A percentile compares a stretch with the other conserved stretches of the same genome.
phyloP scores from a whole-genome alignment of 2,329 filamentous ascomycete genomes.

The Pseudogymnoascus sp. region DNA sequence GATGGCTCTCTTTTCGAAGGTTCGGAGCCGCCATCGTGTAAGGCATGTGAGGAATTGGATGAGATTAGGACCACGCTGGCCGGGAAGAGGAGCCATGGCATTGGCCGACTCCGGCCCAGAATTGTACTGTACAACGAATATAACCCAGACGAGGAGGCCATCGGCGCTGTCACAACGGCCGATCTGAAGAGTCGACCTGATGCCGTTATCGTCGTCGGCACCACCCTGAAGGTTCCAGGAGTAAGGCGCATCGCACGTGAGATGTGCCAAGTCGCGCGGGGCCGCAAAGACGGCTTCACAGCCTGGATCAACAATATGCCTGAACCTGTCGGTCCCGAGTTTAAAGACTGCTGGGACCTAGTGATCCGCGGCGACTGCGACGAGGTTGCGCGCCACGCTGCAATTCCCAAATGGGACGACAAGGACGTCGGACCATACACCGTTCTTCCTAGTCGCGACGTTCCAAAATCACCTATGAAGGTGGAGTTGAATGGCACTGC shows the following conservation, averaged over 20 bases:
- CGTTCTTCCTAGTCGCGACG: constrained; percentile 37
- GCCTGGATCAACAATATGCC: constrained; percentile 92
- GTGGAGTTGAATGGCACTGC: constrained; percentile 33
- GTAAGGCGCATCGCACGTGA: constrained; percentile 85
- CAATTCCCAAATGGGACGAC: constrained; percentile 53
- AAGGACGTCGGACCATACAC: constrained; percentile 45
- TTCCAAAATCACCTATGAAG: constrained; percentile 33
- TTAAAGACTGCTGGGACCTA: constrained; percentile 90
- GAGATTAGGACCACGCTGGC: constrained; percentile 65
- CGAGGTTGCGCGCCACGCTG: constrained; percentile 69
- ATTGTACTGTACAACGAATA: constrained; percentile 98
- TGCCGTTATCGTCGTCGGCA: constrained; percentile 89
- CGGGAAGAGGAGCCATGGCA: constrained; percentile 86
- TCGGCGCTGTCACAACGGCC: constrained; percentile 80
- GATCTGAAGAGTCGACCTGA: constrained; percentile 83
- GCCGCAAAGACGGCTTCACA: constrained; percentile 74
- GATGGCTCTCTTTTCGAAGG: constrained; percentile 75
- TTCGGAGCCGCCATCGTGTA: constrained; percentile 74
- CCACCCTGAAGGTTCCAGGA: constrained; percentile 89
- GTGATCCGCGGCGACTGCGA: constrained; percentile 84
- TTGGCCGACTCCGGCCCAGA: constrained; percentile 80
- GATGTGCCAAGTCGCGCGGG: constrained; percentile 79
- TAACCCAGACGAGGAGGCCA: constrained; percentile 93
- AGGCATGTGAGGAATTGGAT: constrained; percentile 67
- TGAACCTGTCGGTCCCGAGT: constrained; percentile 72